Evolutionary conservation across 2,329 filamentous ascomycete genomes (phyloP).

Genomic region (Neophaeococcomyces mojaviensis): DNA sequence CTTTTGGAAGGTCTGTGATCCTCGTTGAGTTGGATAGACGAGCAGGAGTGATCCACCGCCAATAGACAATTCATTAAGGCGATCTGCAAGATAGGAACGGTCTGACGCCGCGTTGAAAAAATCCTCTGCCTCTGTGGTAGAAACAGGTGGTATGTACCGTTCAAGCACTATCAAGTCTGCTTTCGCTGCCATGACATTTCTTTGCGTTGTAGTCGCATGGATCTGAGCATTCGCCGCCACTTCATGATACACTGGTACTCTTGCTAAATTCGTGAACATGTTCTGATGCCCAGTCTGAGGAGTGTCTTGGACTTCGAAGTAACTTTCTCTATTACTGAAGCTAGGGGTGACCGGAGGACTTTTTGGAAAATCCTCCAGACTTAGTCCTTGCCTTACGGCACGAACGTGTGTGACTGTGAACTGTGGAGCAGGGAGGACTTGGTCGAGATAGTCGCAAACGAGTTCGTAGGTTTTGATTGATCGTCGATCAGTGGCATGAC

Average conservation of each 20-base stretch:
- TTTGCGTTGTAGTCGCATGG: conserved; percentile 25
- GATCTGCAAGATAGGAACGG: conserved; percentile 53
- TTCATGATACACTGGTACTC: conserved; percentile 51
- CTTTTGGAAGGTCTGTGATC: conserved; percentile 51
- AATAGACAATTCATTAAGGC: conserved; percentile 52
- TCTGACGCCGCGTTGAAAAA: conserved; percentile 47
- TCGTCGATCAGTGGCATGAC: conserved; percentile 2
- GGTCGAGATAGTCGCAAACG: conserved; percentile 6
- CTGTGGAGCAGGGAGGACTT: conserved; percentile 26
- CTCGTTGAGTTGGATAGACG: conserved; percentile 54
- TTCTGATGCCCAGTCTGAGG: conserved; percentile 28
- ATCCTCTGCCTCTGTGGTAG: conserved; percentile 49
- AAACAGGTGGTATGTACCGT: conserved; percentile 58
- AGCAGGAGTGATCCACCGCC: conserved; percentile 52
- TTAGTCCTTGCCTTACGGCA: conserved; percentile 47
- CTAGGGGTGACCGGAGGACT: conserved; percentile 56
- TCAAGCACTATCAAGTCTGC: conserved; percentile 56
- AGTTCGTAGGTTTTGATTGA: conserved; percentile 5
- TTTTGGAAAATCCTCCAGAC: conserved; percentile 52
- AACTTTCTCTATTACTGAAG: conserved; percentile 45
- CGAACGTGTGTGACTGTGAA: conserved; percentile 57
- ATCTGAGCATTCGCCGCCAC: conserved; percentile 35
- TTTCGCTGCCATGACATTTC: conserved; percentile 47
- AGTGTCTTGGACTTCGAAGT: conserved; percentile 39
- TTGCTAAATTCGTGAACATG: conserved; percentile 55